phyloP scores from a whole-genome alignment of 495 filamentous ascomycete genomes.

The Penicillium paxilli region DNA sequence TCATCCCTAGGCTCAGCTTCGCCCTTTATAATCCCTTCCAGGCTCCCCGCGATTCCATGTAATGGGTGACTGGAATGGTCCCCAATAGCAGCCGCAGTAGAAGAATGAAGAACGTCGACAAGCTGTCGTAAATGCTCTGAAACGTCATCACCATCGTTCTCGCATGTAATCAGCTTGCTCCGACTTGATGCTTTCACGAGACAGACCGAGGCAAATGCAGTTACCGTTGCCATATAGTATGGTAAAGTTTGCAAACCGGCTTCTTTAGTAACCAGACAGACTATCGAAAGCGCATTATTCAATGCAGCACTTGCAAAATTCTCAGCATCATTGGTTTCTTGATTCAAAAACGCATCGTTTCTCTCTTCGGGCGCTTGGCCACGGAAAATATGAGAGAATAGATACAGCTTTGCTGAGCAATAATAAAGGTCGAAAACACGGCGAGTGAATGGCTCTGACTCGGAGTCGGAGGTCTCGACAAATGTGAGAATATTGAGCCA shows the following conservation, averaged over 20 bases:
- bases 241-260: not conserved
- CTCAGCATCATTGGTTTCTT: not conserved
- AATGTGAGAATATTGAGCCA: constrained; percentile 7
- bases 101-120: not conserved
- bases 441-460: constrained; percentile 3
- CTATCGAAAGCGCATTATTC: not conserved
- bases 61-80: not conserved
- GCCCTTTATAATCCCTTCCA: not conserved
- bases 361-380: not conserved
- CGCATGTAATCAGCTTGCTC: not conserved
- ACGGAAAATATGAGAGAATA: constrained; percentile 15
- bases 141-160: not conserved
- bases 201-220: not conserved
- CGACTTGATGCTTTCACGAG: not conserved
- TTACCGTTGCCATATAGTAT: not conserved
- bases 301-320: not conserved
- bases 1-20: not conserved
- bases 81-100: not conserved
- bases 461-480: not conserved
- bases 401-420: constrained; percentile 15
- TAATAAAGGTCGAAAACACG: constrained; percentile 8
- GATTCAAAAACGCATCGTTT: not conserved
- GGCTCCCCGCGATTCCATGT: not conserved
- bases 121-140: not conserved
- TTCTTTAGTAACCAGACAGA: not conserved